Evolutionary conservation across 495 filamentous ascomycete species (phyloP).

Genomic region (Xylaria castorea): DNA sequence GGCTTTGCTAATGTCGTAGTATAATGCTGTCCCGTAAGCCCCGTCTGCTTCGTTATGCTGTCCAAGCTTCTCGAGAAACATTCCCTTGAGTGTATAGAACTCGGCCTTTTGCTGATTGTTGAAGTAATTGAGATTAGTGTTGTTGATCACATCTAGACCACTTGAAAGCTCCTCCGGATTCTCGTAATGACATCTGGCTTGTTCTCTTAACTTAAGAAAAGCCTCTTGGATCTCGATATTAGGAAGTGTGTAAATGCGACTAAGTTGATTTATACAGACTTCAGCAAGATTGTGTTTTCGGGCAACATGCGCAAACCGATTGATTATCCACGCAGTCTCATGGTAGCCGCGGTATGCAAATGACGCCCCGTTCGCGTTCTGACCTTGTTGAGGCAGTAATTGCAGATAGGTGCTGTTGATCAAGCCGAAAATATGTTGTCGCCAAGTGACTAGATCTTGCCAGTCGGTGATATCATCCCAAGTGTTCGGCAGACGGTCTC

Average conservation of each 20-base stretch:
- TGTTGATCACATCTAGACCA: conserved; percentile 98
- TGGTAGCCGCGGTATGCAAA: conserved; percentile 98
- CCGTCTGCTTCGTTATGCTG: conserved; percentile 89
- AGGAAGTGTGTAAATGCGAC: conserved; percentile 95
- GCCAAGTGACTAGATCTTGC: conserved; percentile 98
- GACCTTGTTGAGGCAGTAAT: conserved; percentile 79
- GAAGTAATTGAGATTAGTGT: conserved; percentile 98
- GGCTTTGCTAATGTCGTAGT: conserved; percentile 90
- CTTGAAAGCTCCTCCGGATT: conserved; percentile 88
- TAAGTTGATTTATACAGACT: conserved; percentile 95
- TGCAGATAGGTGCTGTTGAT: conserved; percentile 94
- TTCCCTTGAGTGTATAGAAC: conserved; percentile 98
- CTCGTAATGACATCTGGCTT: conserved; percentile 98
- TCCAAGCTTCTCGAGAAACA: conserved; percentile 95
- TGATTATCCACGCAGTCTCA: conserved; percentile 99
- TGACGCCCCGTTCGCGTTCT: conserved; percentile 78
- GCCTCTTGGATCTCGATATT: conserved; percentile 99
- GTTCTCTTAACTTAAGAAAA: conserved; percentile 94
- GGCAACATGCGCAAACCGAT: conserved; percentile 96
- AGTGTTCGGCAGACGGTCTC: conserved; percentile 92
- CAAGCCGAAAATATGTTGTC: conserved; percentile 96
- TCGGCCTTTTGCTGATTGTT: conserved; percentile 95
- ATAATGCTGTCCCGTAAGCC: conserved; percentile 92
- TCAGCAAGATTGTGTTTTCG: conserved; percentile 96
- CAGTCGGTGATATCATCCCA: conserved; percentile 99